phyloP scores from a whole-genome alignment of 371 early-diverging fungal species.

The Syncephalastrum monosporum region DNA sequence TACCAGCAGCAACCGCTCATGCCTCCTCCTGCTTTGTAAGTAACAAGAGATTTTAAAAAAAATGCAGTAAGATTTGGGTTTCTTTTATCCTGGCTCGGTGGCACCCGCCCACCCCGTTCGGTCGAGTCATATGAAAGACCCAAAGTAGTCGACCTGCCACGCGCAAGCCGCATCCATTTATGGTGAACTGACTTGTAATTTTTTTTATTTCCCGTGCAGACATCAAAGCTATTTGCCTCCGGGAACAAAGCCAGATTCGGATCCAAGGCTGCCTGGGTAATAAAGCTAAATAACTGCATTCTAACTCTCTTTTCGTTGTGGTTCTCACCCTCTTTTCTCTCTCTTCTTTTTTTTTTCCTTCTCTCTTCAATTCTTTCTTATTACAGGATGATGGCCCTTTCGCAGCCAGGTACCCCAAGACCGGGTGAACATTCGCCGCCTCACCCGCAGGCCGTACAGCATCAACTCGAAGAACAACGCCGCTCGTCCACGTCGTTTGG shows the following conservation, averaged over 20 bases:
- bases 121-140: no score
- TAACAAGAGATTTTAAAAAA: no score
- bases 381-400: slow-evolving; percentile 16
- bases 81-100: no score
- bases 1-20: no score
- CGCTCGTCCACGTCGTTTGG: slow-evolving; percentile 10
- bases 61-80: no score
- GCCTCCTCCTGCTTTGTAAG: no score
- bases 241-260: slow-evolving; percentile 26
- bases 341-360: neutral
- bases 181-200: neutral
- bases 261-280: slow-evolving; percentile 42
- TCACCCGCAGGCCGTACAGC: neutral
- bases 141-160: no score
- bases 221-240: slow-evolving; percentile 32
- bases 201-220: slow-evolving; percentile 9
- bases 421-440: slow-evolving; percentile 10
- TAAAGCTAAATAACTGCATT: neutral
- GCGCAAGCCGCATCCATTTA: no score
- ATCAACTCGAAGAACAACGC: slow-evolving; percentile 3
- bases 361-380: neutral
- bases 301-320: slow-evolving; percentile 4
- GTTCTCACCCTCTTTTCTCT: neutral
- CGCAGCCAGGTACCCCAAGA: slow-evolving; percentile 20
- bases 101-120: no score